phyloP scores from a whole-genome alignment of 2,329 filamentous ascomycete species.

The Sodiomyces alkalinus region DNA sequence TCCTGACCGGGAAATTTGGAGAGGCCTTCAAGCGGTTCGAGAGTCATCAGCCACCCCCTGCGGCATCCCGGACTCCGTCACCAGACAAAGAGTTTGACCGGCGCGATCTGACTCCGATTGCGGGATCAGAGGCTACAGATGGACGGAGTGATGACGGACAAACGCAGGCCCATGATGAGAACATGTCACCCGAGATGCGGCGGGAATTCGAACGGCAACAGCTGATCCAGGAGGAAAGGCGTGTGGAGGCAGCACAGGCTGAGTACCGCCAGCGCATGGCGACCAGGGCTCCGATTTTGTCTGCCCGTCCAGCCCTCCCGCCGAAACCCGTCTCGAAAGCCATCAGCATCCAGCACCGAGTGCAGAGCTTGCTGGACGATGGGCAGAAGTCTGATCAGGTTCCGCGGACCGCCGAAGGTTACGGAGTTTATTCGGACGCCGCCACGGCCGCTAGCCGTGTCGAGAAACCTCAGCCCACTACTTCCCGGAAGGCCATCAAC shows the following conservation, averaged over 20 bases:
- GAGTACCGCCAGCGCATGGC: slow-evolving; percentile 71
- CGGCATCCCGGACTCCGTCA: slow-evolving; percentile 29
- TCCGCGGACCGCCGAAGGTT: slow-evolving; percentile 68
- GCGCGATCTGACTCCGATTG: slow-evolving; percentile 51
- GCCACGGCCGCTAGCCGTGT: slow-evolving; percentile 19
- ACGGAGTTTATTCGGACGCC: slow-evolving; percentile 67
- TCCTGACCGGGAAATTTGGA: slow-evolving; percentile 78
- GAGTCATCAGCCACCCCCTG: slow-evolving; percentile 24
- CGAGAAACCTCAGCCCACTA: slow-evolving; percentile 24
- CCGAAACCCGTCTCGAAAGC: slow-evolving; percentile 50
- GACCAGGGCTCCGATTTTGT: slow-evolving; percentile 25
- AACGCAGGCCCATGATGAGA: slow-evolving; percentile 45
- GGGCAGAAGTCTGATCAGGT: slow-evolving; percentile 44
- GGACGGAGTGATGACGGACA: slow-evolving; percentile 52
- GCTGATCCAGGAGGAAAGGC: slow-evolving; percentile 73
- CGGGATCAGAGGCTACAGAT: slow-evolving; percentile 60
- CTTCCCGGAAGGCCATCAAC: slow-evolving; percentile 36
- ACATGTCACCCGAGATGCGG: slow-evolving; percentile 73
- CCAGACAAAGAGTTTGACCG: slow-evolving; percentile 31
- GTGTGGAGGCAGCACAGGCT: slow-evolving; percentile 76
- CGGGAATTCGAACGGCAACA: slow-evolving; percentile 75
- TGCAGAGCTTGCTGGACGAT: slow-evolving; percentile 73
- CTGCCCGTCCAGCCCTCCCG: slow-evolving; percentile 22
- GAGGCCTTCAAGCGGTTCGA: slow-evolving; percentile 93
- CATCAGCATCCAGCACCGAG: slow-evolving; percentile 79